A percentile compares a stretch with the other conserved stretches of the same genome.
These are phyloP conservation scores for Solanum piurae DNA, from an alignment of 257 asterid species.

Conservation along the genomic window DNA sequence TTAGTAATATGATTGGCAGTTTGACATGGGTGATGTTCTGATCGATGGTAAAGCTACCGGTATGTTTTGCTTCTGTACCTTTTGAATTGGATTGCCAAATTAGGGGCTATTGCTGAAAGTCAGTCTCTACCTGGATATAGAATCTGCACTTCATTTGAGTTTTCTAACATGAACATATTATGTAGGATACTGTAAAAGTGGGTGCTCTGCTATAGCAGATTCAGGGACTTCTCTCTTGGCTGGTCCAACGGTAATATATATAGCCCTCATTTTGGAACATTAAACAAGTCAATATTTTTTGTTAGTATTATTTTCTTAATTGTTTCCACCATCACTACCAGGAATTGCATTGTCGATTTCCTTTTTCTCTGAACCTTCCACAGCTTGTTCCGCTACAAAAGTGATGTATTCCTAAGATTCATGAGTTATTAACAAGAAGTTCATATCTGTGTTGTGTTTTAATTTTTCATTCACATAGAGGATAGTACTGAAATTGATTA, in stretches of 20 bases:
- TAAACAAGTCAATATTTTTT: neutral
- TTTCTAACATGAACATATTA: neutral
- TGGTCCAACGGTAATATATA: slow-evolving; percentile 70
- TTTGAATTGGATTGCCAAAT: neutral
- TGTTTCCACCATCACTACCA: neutral
- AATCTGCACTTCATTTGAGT: neutral
- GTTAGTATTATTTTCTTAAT: neutral
- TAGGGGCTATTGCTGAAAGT: neutral
- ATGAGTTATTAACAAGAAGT: neutral
- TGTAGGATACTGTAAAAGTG: slow-evolving; percentile 65
- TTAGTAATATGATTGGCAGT: slow-evolving; percentile 28
- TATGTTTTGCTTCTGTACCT: slow-evolving; percentile 16
- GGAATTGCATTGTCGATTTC: neutral
- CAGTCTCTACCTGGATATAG: neutral
- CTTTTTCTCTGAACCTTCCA: neutral
- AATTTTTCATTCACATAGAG: neutral
- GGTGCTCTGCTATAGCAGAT: slow-evolving; percentile 98
- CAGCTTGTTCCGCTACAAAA: neutral
- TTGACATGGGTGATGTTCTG: slow-evolving; percentile 95
- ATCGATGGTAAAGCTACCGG: slow-evolving; percentile 81
- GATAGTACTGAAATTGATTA: neutral
- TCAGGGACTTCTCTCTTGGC: slow-evolving; percentile 97
- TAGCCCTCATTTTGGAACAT: neutral
- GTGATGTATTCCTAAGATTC: neutral
- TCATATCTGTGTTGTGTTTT: neutral